Evolutionary conservation across 2,329 filamentous ascomycete genomes (phyloP).

Genomic region (Plenodomus lindquistii): DNA sequence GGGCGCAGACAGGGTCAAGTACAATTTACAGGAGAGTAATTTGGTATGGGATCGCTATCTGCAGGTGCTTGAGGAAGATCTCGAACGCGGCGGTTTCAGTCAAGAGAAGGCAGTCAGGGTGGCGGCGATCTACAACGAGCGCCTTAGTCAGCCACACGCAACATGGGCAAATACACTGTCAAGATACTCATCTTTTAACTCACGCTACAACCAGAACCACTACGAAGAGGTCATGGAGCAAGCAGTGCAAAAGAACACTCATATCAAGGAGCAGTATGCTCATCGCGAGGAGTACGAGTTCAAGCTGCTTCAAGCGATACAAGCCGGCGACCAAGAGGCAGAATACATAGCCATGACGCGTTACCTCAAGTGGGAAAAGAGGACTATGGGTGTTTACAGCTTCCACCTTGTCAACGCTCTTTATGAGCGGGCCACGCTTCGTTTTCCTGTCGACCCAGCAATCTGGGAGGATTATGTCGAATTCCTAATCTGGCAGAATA

Average conservation of each 20-base stretch:
- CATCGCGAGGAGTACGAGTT: conserved; percentile 71
- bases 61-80: conserved; percentile 69
- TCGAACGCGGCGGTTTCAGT: conserved; percentile 58
- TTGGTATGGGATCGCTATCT: conserved; percentile 80
- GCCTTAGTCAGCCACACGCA: conserved; percentile 72
- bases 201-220: conserved; percentile 68
- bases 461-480: conserved; percentile 85
- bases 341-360: conserved; percentile 61
- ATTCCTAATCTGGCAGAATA: conserved; percentile 62
- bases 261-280: conserved; percentile 66
- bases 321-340: conserved; percentile 59
- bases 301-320: conserved; percentile 62
- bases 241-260: conserved; percentile 64
- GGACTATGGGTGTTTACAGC: conserved; percentile 59
- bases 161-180: conserved; percentile 77
- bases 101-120: conserved; percentile 65
- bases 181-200: conserved; percentile 74
- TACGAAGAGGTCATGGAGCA: conserved; percentile 76
- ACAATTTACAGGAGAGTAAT: conserved; percentile 76
- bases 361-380: conserved; percentile 86
- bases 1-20: conserved; percentile 71
- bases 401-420: conserved; percentile 63
- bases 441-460: conserved; percentile 72
- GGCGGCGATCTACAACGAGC: conserved; percentile 69
- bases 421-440: conserved; percentile 75